These are phyloP conservation scores for Mycena capillaripes DNA, from an alignment of 768 basidiomycete genomes.

Conservation along the genomic window DNA sequence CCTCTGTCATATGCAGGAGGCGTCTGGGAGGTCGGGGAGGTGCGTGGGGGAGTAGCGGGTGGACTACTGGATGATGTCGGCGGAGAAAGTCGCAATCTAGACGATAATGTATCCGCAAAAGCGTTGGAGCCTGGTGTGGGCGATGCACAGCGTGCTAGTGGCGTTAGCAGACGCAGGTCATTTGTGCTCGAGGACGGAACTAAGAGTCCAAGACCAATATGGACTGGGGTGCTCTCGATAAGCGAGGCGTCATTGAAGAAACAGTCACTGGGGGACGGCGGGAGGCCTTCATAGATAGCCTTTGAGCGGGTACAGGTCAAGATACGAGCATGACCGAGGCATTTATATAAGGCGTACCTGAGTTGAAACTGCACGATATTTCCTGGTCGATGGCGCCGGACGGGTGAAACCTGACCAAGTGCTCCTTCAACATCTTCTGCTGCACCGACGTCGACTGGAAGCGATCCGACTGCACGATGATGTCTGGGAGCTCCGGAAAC, in stretches of 20 bases:
- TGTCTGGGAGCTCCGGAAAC: constrained; percentile 8
- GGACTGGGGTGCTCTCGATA: background rate
- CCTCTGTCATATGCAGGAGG: background rate
- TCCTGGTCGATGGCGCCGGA: background rate
- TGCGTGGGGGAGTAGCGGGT: background rate
- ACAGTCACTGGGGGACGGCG: constrained; percentile 17
- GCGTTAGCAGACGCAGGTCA: background rate
- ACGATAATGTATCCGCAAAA: background rate
- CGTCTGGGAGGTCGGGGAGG: background rate
- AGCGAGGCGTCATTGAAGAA: constrained; percentile 15
- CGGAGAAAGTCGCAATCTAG: background rate
- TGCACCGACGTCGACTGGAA: constrained; percentile 23
- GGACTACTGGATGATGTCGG: background rate
- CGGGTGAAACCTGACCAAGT: constrained; percentile 27
- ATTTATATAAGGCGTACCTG: background rate
- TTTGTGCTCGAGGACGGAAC: constrained; percentile 1
- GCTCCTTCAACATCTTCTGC: constrained; percentile 24
- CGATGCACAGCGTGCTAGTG: background rate
- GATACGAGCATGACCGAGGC: background rate
- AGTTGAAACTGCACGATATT: constrained; percentile 5
- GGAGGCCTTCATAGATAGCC: constrained; percentile 20
- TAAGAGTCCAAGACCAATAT: constrained; percentile 5
- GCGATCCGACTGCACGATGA: constrained; percentile 7
- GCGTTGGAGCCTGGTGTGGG: background rate
- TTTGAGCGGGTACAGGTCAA: background rate